A percentile compares a stretch with the other conserved stretches of the same genome.
These are phyloP conservation scores for Lentinula edodes DNA, from an alignment of 768 basidiomycete species.

Conservation along the genomic window DNA sequence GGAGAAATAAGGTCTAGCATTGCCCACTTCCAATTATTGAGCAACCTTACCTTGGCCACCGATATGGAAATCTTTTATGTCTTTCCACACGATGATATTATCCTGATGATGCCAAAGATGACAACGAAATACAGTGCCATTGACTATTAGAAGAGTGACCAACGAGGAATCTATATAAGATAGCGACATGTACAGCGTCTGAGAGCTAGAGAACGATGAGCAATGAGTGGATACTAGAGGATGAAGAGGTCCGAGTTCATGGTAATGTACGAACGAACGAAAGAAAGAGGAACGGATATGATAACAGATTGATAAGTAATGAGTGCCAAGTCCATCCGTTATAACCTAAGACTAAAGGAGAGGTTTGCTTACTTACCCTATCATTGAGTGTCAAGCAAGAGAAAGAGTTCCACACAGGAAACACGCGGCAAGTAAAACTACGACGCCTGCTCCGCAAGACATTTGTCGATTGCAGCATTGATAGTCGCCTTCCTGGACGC, in stretches of 20 bases:
- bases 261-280: background rate
- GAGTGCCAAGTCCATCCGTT: background rate
- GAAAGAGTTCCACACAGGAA: no score
- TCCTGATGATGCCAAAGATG: no score
- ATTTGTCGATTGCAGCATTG: conserved; percentile 73
- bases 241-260: background rate
- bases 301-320: background rate
- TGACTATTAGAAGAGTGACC: background rate
- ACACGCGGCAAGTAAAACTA: background rate
- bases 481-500: conserved; percentile 65
- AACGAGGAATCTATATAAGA: background rate
- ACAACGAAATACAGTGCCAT: background rate
- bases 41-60: no score
- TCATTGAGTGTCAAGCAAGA: background rate
- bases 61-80: no score
- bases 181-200: background rate
- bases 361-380: background rate
- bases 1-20: no score
- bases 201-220: background rate
- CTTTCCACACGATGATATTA: no score
- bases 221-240: background rate
- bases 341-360: background rate
- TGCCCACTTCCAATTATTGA: no score
- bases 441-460: conserved; percentile 27
- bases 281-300: background rate